A percentile compares a stretch with the other conserved stretches of the same genome.
These are phyloP conservation scores for Phytopythium vexans DNA, from an alignment of 352 stramenopile species.

Conservation along the genomic window DNA sequence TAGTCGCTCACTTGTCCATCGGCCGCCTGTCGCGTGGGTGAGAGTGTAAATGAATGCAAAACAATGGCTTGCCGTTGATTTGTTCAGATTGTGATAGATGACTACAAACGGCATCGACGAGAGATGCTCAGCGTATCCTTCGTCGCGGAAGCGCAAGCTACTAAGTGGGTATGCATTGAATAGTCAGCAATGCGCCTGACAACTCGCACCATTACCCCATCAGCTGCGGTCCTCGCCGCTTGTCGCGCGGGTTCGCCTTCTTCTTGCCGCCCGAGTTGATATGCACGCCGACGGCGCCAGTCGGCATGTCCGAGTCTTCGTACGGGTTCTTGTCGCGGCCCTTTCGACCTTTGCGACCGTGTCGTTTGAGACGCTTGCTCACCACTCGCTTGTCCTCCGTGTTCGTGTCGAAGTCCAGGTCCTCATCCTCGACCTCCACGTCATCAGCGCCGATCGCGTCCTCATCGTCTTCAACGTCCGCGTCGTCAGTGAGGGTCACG, in stretches of 20 bases:
- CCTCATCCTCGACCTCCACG: conserved; percentile 23
- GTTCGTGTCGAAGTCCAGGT: conserved; percentile 69
- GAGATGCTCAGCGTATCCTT: too few species aligned
- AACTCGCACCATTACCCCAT: background rate
- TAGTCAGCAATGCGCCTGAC: too few species aligned
- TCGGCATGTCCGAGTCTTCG: conserved; percentile 79
- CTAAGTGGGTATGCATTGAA: too few species aligned
- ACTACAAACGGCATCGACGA: too few species aligned
- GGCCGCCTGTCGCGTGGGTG: too few species aligned
- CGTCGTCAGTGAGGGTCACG: conserved; percentile 11
- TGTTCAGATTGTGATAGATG: too few species aligned
- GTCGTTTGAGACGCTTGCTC: conserved; percentile 89
- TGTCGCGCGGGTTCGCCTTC: conserved; percentile 51
- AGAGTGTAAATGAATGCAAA: too few species aligned
- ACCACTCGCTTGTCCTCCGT: conserved; percentile 62
- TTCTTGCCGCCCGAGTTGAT: conserved; percentile 80
- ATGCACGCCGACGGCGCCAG: conserved; percentile 40
- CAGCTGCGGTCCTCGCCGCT: conserved; percentile 8
- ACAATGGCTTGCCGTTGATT: too few species aligned
- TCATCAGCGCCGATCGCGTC: conserved; percentile 3
- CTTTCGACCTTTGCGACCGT: conserved; percentile 97
- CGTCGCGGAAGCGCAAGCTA: too few species aligned
- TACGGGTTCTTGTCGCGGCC: conserved; percentile 97
- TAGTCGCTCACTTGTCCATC: too few species aligned
- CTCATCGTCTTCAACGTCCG: conserved; percentile 7